phyloP scores from a whole-genome alignment of 2,329 filamentous ascomycete species.

The Beauveria varroae region DNA sequence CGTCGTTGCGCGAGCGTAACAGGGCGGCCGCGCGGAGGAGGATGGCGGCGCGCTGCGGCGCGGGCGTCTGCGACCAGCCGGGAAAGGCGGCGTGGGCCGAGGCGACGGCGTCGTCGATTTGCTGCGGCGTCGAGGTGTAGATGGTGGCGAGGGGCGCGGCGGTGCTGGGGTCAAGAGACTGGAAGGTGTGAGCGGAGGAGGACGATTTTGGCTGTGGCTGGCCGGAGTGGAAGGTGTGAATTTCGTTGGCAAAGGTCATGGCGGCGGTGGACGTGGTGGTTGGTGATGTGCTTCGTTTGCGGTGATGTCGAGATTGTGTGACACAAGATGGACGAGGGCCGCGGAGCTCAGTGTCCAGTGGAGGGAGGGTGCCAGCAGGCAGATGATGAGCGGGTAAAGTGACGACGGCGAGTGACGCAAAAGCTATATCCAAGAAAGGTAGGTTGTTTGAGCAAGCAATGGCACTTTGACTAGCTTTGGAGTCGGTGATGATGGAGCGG shows the following conservation, averaged over 20 bases:
- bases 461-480: background rate
- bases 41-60: constrained; percentile 68
- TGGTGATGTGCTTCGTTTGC: constrained; percentile 5
- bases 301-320: background rate
- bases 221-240: constrained; percentile 70
- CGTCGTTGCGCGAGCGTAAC: constrained; percentile 69
- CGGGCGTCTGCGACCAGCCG: constrained; percentile 67
- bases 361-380: background rate
- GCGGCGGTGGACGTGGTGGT: constrained; percentile 8
- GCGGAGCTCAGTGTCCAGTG: background rate
- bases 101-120: constrained; percentile 64
- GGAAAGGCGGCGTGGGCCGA: constrained; percentile 67
- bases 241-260: constrained; percentile 31
- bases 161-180: constrained; percentile 67
- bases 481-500: background rate
- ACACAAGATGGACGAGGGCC: background rate
- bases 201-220: constrained; percentile 51
- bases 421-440: background rate
- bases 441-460: background rate
- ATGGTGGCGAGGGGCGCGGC: constrained; percentile 62
- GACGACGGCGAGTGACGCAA: background rate
- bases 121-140: constrained; percentile 56
- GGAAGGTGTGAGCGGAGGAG: constrained; percentile 55
- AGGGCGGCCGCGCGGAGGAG: constrained; percentile 69
- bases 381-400: background rate